Evolutionary conservation across 164 flowering plant species (phyloP).

Genomic region (Malania oleifera): DNA sequence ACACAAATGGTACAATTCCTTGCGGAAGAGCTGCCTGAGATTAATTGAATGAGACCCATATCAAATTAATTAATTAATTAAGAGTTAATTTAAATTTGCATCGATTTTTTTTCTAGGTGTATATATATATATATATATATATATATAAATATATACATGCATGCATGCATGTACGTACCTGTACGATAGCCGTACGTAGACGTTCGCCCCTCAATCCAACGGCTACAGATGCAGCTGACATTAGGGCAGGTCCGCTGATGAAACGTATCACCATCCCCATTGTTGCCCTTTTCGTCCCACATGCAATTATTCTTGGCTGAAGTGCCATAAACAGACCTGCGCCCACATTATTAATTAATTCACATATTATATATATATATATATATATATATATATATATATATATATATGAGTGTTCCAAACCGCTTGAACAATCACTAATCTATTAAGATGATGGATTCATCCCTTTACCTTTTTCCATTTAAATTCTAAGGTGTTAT

Average conservation of each 20-base stretch:
- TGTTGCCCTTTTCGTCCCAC: constrained; percentile 49
- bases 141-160: neutral
- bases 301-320: constrained; percentile 56
- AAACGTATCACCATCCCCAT: constrained; percentile 53
- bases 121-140: too few relatives aligned
- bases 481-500: too few relatives aligned
- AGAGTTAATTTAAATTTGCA: too few relatives aligned
- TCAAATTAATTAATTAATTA: too few relatives aligned
- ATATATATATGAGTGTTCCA: too few relatives aligned
- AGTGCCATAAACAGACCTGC: constrained; percentile 77
- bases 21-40: constrained; percentile 67
- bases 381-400: too few relatives aligned
- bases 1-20: constrained; percentile 70
- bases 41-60: neutral
- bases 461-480: too few relatives aligned
- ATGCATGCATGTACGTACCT: constrained; percentile 23
- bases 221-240: constrained; percentile 55
- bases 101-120: too few relatives aligned
- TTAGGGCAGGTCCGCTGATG: constrained; percentile 45
- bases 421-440: too few relatives aligned
- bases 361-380: too few relatives aligned
- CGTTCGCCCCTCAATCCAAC: constrained; percentile 43
- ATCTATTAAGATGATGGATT: too few relatives aligned
- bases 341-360: neutral
- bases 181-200: constrained; percentile 57